Conservation (phyloP, 768 basidiomycete species). For the Calocera viscosa region DNA sequence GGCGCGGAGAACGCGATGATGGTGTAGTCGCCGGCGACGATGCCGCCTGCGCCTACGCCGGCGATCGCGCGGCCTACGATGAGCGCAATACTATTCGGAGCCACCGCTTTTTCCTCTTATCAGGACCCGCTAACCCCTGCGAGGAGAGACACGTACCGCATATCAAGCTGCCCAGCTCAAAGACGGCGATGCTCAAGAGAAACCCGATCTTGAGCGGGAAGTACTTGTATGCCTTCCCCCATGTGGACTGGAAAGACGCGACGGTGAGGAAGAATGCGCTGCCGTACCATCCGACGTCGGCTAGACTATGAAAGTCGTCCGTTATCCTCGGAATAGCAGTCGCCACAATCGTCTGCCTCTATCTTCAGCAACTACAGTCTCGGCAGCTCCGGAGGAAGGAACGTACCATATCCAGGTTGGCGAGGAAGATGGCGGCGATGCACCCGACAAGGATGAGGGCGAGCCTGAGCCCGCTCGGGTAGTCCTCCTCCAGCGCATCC, state of each 20-base stretch:
- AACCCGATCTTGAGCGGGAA: slow-evolving; percentile 1
- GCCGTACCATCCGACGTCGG: slow-evolving; percentile 13
- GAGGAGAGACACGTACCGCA: slow-evolving; percentile 25
- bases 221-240: not conserved
- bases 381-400: not conserved
- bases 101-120: not conserved
- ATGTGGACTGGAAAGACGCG: not conserved
- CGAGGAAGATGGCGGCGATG: slow-evolving; percentile 4
- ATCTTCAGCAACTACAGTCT: slow-evolving; percentile 10
- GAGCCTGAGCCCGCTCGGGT: not conserved
- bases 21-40: slow-evolving; percentile 8
- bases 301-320: slow-evolving; percentile 13
- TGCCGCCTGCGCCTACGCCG: slow-evolving; percentile 27
- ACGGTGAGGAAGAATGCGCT: slow-evolving; percentile 10
- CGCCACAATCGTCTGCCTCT: slow-evolving; percentile 25
- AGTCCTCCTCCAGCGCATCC: not conserved
- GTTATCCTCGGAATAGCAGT: slow-evolving; percentile 15
- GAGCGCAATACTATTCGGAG: slow-evolving; percentile 12
- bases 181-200: slow-evolving; percentile 20
- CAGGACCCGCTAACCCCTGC: slow-evolving; percentile 4
- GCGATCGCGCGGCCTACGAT: slow-evolving; percentile 28
- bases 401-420: slow-evolving; percentile 6
- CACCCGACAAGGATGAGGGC: not conserved
- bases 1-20: slow-evolving; percentile 13
- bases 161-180: slow-evolving; percentile 27